Evolutionary conservation across 78 protist species (phyloP).

Genomic region (Dictyostelium firmibasis): DNA sequence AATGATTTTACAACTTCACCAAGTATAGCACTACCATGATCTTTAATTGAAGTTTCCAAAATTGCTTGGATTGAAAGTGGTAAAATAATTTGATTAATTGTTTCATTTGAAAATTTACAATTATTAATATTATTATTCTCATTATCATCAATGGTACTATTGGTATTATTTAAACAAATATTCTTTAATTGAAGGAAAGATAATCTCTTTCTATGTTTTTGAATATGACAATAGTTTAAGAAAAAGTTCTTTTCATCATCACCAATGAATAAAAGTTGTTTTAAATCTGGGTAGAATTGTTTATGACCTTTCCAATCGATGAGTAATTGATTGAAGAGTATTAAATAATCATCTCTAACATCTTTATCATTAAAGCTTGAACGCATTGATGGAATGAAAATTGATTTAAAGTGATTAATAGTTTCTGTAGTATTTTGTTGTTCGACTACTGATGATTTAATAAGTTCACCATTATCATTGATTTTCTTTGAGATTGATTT

Average conservation of each 20-base stretch:
- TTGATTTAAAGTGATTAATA: not conserved
- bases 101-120: not conserved
- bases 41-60: constrained; percentile 44
- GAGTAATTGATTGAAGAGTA: constrained; percentile 1
- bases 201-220: constrained; percentile 13
- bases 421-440: not conserved
- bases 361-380: constrained; percentile 9
- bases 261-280: not conserved
- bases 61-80: constrained; percentile 48
- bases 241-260: constrained; percentile 7
- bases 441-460: not conserved
- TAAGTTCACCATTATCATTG: not conserved
- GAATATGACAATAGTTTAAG: constrained; percentile 23
- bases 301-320: not conserved
- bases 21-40: constrained; percentile 35
- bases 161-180: not conserved
- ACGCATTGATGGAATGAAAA: not conserved
- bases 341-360: not conserved
- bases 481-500: not conserved
- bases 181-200: constrained; percentile 3
- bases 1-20: constrained; percentile 58
- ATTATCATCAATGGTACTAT: not conserved
- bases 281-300: constrained; percentile 17
- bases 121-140: not conserved
- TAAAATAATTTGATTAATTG: constrained; percentile 11